Base-by-base conservation (phyloP, 2,329 filamentous ascomycete species). In the Monilinia laxa region DNA sequence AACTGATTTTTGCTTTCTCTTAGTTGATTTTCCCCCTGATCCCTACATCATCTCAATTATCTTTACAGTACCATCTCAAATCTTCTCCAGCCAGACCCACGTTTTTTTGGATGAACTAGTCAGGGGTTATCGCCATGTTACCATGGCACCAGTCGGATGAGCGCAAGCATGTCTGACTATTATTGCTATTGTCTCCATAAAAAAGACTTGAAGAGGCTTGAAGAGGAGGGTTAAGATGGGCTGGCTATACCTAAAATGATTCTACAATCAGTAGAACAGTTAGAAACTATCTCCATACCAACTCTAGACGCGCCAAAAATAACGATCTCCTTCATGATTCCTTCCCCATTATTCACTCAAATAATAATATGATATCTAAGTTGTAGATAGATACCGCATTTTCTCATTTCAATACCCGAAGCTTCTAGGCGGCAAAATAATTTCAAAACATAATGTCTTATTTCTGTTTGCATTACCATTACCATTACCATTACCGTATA, bases 1-100 rank as follows among this genome's bases (percentile, higher is more conserved):
- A 47, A 64, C 62, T 47, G 20, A 35, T 35, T 35, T 31, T 31
- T 31, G 28, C 3, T 31, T 31, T 35, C 31, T 35, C 14, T 14
- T 62, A 62, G 45, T 51, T 38, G 45, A 3, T 20, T 62, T 38
- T 3, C 16, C 57, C 58, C 58, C 35, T 64, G 49, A 64, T 35
- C 62, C 62, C 62, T 64, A 57, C 54, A 47, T n/a, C 62, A 57
- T 47, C 62, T 47, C 62, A 31, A 23, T 18, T 25, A 56, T 45
- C 62, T 42, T 31, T 56, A n/a, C n/a, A n/a, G n/a, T n/a, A 64
- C 51, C 51, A 57, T 56, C 53, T 47, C 40, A 49, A 49, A 40
- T 31, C 35, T 40, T 64, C 62, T 64, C 40, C 42, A 51, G 54
- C 54, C 54, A 65, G 63, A 58, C 45, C 63, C 63, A 65, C 63